These are phyloP conservation scores for Tulasnella sp. DNA, from an alignment of 768 basidiomycete species.

Conservation along the genomic window DNA sequence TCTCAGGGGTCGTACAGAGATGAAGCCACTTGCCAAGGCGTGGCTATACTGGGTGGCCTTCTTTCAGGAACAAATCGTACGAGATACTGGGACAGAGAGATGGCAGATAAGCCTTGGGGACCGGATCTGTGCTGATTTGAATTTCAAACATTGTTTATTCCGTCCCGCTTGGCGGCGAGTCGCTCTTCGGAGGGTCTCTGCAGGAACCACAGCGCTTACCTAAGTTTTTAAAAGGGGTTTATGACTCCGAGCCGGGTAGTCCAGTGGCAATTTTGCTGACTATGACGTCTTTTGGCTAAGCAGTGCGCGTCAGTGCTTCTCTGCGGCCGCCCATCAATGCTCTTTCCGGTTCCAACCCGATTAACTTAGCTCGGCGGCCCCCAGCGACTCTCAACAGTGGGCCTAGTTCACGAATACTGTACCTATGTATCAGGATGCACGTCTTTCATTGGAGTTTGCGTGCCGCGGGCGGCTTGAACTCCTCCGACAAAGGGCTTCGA, in stretches of 20 bases:
- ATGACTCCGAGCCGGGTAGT: neutral
- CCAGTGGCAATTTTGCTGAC: neutral
- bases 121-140: neutral
- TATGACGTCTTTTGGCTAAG: neutral
- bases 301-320: neutral
- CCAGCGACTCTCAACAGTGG: neutral
- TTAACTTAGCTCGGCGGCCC: neutral
- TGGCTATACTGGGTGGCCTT: neutral
- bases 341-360: neutral
- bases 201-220: neutral
- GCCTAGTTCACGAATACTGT: neutral
- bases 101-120: neutral
- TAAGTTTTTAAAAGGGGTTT: neutral
- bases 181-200: neutral
- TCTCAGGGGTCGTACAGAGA: neutral
- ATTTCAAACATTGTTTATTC: neutral
- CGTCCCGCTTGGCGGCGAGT: neutral
- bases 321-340: neutral
- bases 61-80: neutral
- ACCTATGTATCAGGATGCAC: neutral
- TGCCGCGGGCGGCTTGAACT: neutral
- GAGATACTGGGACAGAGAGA: neutral
- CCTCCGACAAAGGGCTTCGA: neutral
- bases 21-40: neutral
- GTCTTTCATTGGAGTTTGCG: neutral